A percentile compares a stretch with the other conserved stretches of the same genome.
These are phyloP conservation scores for Ceratocystis colombiana DNA, from an alignment of 2,329 filamentous ascomycete species.

Conservation along the genomic window DNA sequence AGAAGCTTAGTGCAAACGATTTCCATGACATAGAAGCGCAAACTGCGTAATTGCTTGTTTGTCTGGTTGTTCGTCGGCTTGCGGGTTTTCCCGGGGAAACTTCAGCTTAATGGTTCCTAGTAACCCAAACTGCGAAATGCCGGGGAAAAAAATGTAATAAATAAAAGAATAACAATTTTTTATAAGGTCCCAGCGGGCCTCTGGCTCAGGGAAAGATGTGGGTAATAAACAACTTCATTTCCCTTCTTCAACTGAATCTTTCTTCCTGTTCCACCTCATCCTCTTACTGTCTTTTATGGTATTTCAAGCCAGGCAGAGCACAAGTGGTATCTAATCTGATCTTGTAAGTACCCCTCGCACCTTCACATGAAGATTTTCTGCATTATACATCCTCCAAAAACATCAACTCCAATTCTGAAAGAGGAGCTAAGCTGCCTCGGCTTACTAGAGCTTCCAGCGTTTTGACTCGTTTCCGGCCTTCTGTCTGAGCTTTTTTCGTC, in stretches of 20 bases:
- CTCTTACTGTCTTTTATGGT: not conserved
- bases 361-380: conserved; percentile 7
- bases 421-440: conserved; percentile 14
- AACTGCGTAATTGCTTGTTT: not conserved
- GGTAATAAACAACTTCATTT: not conserved
- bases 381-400: not conserved
- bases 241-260: not conserved
- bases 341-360: conserved; percentile 4
- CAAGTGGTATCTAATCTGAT: conserved; percentile 2
- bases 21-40: too few species aligned
- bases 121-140: not conserved
- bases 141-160: not conserved
- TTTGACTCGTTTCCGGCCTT: conserved; percentile 18
- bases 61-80: not conserved
- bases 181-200: not conserved
- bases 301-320: not conserved
- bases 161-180: not conserved
- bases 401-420: conserved; percentile 12
- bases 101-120: not conserved
- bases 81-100: conserved; percentile 12
- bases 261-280: not conserved
- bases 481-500: conserved; percentile 19
- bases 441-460: conserved; percentile 12
- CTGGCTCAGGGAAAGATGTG: not conserved
- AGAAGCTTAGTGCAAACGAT: not conserved